Percentiles rank a stretch among this genome's conserved stretches.
phyloP scores from a whole-genome alignment of 208 protist species.

The Crithidia expoeki region DNA sequence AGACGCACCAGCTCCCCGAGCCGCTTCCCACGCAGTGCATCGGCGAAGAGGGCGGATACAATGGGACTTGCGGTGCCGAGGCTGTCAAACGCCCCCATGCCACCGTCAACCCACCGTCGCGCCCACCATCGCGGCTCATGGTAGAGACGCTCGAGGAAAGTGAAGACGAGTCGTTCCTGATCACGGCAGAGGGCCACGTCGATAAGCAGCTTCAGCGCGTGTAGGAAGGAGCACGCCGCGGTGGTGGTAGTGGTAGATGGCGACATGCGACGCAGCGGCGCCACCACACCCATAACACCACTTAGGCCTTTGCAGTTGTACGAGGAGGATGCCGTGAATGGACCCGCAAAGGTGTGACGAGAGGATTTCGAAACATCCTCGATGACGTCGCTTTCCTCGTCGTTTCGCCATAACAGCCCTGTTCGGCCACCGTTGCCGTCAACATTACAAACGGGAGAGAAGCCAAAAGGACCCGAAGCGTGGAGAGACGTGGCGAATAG shows the following conservation, averaged over 20 bases:
- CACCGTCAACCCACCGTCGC: slow-evolving; percentile 20
- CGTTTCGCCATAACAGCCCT: slow-evolving; percentile 10
- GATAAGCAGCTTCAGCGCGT: slow-evolving; percentile 65
- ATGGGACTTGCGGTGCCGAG: slow-evolving; percentile 53
- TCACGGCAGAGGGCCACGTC: slow-evolving; percentile 84
- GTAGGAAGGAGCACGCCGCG: slow-evolving; percentile 32
- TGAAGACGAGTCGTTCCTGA: slow-evolving; percentile 66
- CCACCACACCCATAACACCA: too few species aligned
- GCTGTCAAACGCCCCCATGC: slow-evolving; percentile 20
- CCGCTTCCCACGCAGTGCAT: slow-evolving; percentile 61
- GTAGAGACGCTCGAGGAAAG: slow-evolving; percentile 68
- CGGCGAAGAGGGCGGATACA: slow-evolving; percentile 55
- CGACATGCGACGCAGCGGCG: background rate
- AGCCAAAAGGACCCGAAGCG: background rate
- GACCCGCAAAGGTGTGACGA: too few species aligned
- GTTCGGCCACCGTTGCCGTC: background rate
- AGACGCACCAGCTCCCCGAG: slow-evolving; percentile 63
- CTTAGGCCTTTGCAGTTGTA: too few species aligned
- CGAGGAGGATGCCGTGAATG: too few species aligned
- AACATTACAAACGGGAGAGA: background rate
- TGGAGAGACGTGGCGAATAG: slow-evolving; percentile 36
- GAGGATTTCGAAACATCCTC: background rate
- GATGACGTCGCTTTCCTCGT: background rate
- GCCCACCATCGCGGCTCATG: slow-evolving; percentile 77
- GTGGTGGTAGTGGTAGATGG: background rate